Evolutionary conservation across 108 stramenopile species (phyloP).

Genomic region (Chaetoceros muelleri): DNA sequence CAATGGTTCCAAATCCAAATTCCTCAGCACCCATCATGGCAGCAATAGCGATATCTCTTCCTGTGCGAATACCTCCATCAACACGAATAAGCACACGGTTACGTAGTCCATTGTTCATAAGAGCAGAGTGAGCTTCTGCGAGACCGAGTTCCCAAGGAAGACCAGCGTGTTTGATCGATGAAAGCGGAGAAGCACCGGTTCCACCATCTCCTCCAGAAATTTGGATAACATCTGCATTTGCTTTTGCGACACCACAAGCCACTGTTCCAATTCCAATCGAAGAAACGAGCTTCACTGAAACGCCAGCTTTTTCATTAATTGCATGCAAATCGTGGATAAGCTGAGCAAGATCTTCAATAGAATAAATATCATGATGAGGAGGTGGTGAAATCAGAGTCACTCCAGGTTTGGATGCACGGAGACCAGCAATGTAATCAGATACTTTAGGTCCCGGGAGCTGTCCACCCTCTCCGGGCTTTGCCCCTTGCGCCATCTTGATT

Average conservation of each 20-base stretch:
- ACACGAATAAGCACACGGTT: conserved; percentile 82
- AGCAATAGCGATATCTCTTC: conserved; percentile 81
- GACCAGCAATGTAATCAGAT: conserved; percentile 85
- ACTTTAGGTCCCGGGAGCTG: conserved; percentile 91
- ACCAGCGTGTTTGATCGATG: conserved; percentile 88
- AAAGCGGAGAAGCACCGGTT: conserved; percentile 88
- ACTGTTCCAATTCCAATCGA: conserved; percentile 94
- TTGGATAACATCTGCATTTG: conserved; percentile 91
- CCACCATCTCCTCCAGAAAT: conserved; percentile 91
- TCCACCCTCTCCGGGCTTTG: conserved; percentile 95
- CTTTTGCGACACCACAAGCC: conserved; percentile 93
- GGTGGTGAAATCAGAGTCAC: conserved; percentile 92
- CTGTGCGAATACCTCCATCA: conserved; percentile 89
- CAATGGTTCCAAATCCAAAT: conserved; percentile 90
- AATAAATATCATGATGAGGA: conserved; percentile 96
- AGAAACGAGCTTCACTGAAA: conserved; percentile 95
- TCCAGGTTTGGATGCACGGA: conserved; percentile 82
- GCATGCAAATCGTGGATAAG: conserved; percentile 92
- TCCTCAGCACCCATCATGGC: conserved; percentile 92
- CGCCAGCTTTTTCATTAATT: conserved; percentile 84
- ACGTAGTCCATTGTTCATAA: conserved; percentile 78
- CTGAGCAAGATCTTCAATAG: conserved; percentile 93
- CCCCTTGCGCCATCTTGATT: conserved; percentile 96
- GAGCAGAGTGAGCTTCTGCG: conserved; percentile 84
- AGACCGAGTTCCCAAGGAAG: conserved; percentile 91